Evolutionary conservation across 768 basidiomycete species (phyloP), one percentile per base, ranked within the genome.

Genomic region (Asterophora lycoperdoides): DNA sequence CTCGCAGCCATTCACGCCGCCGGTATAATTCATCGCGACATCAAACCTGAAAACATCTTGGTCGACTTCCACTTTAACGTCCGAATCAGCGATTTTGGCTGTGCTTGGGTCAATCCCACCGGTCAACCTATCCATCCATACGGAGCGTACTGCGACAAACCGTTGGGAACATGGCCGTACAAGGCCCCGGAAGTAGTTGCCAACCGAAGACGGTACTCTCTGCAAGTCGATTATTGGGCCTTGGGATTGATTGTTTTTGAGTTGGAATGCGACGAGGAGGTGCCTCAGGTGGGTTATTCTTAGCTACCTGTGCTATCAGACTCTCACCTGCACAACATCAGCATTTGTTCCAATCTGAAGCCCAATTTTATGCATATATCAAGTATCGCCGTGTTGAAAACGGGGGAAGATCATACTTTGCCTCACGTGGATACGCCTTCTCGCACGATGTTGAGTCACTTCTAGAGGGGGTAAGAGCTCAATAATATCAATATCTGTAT

Each of bases 11-110:
- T 87, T 35, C 83, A 86, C 54, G 64, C 64, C 19, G 73, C 80
- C 60, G 82, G 81, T 36, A 77, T 86, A 46, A 74, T 86, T 28
- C 83, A 86, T 62, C 74, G 83, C 11, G 83, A 86, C 52, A 74
- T 88, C 48, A 86, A 87, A 57, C 75, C 82, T 3, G 80, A 81
- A 66, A 86, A 87, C 51, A 74, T 88, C 36, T 72, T 87, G n/a
- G 68, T 86, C 43, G 74, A 75, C 51, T 52, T 49, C 6, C 59
- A 57, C 4, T 64, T 64, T 41, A 74, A 75, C 32, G 56, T 75
- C 17, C 66, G 68, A 19, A 71, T 76, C 14, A 59, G 67, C 2
- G 75, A 74, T 46, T 72, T 77, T 39, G 75, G 71, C 2, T 62
- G 68, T 8, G 61, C 70, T 4, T 66, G 65, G 29, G 38, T 64